Percentiles rank a stretch among this genome's conserved stretches.
phyloP scores from a whole-genome alignment of 140 eudicot genomes.

The Flaveria floridana region DNA sequence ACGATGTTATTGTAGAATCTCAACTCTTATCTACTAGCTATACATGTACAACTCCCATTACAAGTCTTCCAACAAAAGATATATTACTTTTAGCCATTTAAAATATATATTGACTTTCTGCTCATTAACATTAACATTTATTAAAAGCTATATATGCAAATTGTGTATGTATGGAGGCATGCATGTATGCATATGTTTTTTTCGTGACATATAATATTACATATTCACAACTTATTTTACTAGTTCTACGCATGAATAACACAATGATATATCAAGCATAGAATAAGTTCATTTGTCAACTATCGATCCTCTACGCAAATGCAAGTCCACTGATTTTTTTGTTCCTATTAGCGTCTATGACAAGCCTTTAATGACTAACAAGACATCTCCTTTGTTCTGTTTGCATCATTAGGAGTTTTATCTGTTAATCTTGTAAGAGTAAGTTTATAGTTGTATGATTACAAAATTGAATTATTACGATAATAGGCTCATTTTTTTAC shows the following conservation, averaged over 20 bases:
- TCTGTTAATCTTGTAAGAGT: not conserved
- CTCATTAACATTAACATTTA: not conserved
- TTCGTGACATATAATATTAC: not conserved
- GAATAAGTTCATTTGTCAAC: slow-evolving; percentile 34
- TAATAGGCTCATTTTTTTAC: no score
- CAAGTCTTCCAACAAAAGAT: not conserved
- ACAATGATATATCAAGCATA: slow-evolving; percentile 12
- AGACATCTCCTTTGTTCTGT: slow-evolving; percentile 26
- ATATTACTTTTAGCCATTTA: slow-evolving; percentile 1
- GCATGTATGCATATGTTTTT: slow-evolving; percentile 15
- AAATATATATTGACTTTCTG: not conserved
- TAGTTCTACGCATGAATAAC: slow-evolving; percentile 1
- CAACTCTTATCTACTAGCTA: not conserved
- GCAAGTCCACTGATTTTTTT: slow-evolving; percentile 14
- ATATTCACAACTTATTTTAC: slow-evolving; percentile 16
- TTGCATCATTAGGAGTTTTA: not conserved
- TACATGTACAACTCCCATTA: not conserved
- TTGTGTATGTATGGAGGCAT: not conserved
- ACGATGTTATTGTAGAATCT: slow-evolving; percentile 4
- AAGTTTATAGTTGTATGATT: no score
- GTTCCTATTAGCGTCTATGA: slow-evolving; percentile 30
- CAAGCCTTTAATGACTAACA: slow-evolving; percentile 27
- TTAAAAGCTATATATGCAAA: slow-evolving; percentile 10
- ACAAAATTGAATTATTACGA: no score
- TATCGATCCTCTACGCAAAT: not conserved